Evolutionary conservation across 495 filamentous ascomycete species (phyloP), one percentile per base, ranked within the genome.

Genomic region (Parmelia sp.): DNA sequence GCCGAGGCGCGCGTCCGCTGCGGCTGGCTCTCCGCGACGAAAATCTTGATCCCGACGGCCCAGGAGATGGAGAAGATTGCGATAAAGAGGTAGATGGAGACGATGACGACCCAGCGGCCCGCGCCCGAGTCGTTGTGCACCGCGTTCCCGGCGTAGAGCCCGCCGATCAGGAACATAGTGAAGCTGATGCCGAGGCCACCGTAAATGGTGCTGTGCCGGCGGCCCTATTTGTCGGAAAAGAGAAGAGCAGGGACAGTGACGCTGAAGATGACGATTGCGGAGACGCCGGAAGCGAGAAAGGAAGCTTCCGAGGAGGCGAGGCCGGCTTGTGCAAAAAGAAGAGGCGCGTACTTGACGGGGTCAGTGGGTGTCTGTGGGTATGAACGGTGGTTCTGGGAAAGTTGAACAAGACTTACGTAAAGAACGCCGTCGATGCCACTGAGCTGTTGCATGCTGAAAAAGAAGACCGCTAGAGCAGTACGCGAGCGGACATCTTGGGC

Each of bases 171-270:
- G 35, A 81, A 70, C 80, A 84, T 82, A 9, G 72, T 66, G 10
- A 73, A 47, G 19, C 74, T 72, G n/a, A 83, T 71, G 21, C 72
- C 76, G 11, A 84, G 57, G 15, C 84, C 86, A 19, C 86, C 86
- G 23, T 73, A 76, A 29, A 88, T 79, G 25, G 80, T 78, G 23
- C 76, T 80, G n/a, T 80, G 80, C 2, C 83, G 81, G 58, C 87
- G 81, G 21, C 85, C 84, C 84, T 84, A 88, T 62, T 80, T 79
- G 66, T 89, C 87, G 3, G 83, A 80, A 49, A 79, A 82, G 33
- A 88, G 66, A 39, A 86, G 74, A 23, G 82, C 80, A 0, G 84
- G 79, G 17, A 85, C 70, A 8, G 82, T 82, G 72, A 82, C 77
- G 15, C 76, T 68, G 27, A 83, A 76, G 56, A 85, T 84, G 58